These are phyloP conservation scores for Eruca vesicaria DNA, from an alignment of 441 rosid species.

Conservation along the genomic window DNA sequence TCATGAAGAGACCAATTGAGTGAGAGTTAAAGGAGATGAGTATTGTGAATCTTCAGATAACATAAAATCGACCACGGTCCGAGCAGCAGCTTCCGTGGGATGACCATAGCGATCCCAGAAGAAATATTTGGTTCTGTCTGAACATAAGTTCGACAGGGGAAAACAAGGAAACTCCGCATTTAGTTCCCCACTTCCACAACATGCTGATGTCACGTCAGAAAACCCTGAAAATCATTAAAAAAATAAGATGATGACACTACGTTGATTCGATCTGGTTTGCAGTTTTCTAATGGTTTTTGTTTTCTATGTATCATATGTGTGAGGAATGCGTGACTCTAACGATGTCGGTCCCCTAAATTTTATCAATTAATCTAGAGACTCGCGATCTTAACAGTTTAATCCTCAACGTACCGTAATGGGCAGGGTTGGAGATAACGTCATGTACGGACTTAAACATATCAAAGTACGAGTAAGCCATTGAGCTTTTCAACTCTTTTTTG, in stretches of 20 bases:
- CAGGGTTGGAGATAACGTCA: slow-evolving; percentile 47
- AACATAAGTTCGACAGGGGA: slow-evolving; percentile 57
- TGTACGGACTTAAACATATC: slow-evolving; percentile 44
- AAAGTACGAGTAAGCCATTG: slow-evolving; percentile 51
- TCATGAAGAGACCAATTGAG: slow-evolving; percentile 29
- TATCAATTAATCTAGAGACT: background rate
- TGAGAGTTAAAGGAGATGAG: slow-evolving; percentile 26
- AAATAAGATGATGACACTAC: background rate
- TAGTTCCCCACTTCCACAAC: slow-evolving; percentile 76
- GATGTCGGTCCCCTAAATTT: background rate
- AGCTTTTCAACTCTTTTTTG: slow-evolving; percentile 43
- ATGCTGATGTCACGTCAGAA: slow-evolving; percentile 64
- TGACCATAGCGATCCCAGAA: slow-evolving; percentile 76
- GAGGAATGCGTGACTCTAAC: background rate
- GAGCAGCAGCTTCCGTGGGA: slow-evolving; percentile 42
- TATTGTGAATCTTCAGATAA: slow-evolving; percentile 10
- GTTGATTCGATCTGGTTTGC: background rate
- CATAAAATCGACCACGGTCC: slow-evolving; percentile 15
- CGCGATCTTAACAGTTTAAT: background rate
- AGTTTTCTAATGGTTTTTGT: background rate
- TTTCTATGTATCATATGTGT: background rate
- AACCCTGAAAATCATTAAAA: slow-evolving; percentile 16
- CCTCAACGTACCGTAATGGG: slow-evolving; percentile 45
- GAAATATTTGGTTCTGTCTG: slow-evolving; percentile 66
- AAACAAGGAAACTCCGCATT: slow-evolving; percentile 56